These are phyloP conservation scores for Melianthus villosus DNA, from an alignment of 441 rosid genomes.

Conservation along the genomic window DNA sequence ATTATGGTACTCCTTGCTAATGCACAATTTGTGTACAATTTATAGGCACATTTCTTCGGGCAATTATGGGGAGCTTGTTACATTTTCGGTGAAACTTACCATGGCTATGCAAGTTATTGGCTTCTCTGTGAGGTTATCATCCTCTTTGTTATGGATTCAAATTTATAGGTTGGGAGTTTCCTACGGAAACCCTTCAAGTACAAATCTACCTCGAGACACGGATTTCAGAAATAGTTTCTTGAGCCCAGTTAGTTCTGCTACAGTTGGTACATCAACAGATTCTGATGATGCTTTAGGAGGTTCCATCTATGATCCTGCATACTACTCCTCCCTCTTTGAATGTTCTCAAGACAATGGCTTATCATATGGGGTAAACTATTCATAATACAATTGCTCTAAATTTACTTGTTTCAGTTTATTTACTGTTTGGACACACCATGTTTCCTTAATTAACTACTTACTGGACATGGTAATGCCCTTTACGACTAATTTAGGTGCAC, in stretches of 20 bases:
- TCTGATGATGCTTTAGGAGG: constrained; percentile 53
- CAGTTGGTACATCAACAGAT: constrained; percentile 29
- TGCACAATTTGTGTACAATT: no score
- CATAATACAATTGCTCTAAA: no score
- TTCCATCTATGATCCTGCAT: constrained; percentile 57
- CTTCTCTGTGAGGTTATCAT: constrained; percentile 52
- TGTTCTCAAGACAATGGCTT: constrained; percentile 29
- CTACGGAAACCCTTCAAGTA: constrained; percentile 29
- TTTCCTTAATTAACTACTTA: no score
- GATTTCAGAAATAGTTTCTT: constrained; percentile 63
- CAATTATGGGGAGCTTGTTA: constrained; percentile 24
- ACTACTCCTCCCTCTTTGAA: constrained; percentile 61
- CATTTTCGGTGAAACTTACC: constrained; percentile 62
- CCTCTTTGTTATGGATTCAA: constrained; percentile 80
- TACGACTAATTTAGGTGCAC: no score
- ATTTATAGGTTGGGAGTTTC: constrained; percentile 68
- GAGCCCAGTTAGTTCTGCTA: constrained; percentile 33
- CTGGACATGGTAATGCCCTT: no score
- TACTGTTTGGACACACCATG: no score
- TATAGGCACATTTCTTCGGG: constrained; percentile 49
- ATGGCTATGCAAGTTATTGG: constrained; percentile 74
- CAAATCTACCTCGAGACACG: constrained; percentile 27
- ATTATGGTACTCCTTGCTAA: no score
- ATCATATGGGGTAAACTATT: no score
- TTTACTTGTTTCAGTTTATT: no score